These are phyloP conservation scores for Mycosphaerella sp. DNA, from an alignment of 2,329 filamentous ascomycete species.

Conservation along the genomic window DNA sequence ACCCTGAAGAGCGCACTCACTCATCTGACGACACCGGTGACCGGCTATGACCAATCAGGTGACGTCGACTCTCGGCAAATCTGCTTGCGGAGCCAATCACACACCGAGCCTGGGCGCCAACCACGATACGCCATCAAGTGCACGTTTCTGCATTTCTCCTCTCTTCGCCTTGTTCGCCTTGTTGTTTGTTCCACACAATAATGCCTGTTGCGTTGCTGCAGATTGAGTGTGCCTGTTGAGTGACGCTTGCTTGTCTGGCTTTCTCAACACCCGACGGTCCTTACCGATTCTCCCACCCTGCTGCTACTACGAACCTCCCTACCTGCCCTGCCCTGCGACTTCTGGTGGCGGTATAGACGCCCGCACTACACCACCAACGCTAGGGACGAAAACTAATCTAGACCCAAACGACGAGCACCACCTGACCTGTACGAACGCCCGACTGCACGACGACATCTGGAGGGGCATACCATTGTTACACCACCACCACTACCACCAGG, in stretches of 20 bases:
- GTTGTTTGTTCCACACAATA: not conserved
- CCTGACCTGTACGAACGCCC: not conserved
- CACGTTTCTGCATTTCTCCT: not conserved
- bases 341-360: no score
- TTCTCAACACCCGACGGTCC: no score
- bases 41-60: no score
- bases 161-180: not conserved
- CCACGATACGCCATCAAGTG: not conserved
- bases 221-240: no score
- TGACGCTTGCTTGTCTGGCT: no score
- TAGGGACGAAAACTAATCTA: not conserved
- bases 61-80: not conserved
- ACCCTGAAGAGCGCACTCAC: not conserved
- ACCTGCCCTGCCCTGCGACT: no score
- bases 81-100: not conserved
- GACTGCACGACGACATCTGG: not conserved
- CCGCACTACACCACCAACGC: not conserved
- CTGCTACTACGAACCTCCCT: no score
- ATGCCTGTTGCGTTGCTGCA: no score
- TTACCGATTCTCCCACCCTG: no score
- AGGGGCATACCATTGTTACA: not conserved
- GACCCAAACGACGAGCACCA: not conserved
- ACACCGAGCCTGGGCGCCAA: not conserved
- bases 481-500: not conserved
- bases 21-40: not conserved